Conservation (phyloP, 2,329 filamentous ascomycete genomes). For the Sordariomycetes sp. region DNA sequence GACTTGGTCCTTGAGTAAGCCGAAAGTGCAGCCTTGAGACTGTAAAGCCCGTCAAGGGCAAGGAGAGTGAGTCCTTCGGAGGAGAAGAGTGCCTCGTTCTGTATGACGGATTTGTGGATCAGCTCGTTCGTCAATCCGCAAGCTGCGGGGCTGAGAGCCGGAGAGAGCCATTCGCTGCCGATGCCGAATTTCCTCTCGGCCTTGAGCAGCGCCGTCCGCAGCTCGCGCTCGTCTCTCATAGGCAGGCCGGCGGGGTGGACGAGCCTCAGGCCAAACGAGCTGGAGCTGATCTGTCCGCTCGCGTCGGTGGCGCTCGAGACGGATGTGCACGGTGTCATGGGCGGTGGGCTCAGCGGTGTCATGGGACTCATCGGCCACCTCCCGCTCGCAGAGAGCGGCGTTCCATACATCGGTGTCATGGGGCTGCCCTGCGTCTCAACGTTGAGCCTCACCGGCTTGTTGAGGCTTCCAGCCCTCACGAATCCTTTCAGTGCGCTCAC, state of each 20-base stretch:
- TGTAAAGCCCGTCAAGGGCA: slow-evolving; percentile 53
- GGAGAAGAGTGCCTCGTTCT: slow-evolving; percentile 53
- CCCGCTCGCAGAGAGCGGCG: slow-evolving; percentile 8
- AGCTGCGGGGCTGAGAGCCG: slow-evolving; percentile 29
- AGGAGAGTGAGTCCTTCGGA: slow-evolving; percentile 50
- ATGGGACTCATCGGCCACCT: slow-evolving; percentile 21
- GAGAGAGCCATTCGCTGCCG: slow-evolving; percentile 29
- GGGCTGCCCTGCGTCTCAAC: background rate
- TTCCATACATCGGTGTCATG: slow-evolving; percentile 5
- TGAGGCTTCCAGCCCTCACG: slow-evolving; percentile 15
- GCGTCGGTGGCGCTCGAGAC: slow-evolving; percentile 26
- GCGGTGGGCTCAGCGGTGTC: slow-evolving; percentile 29
- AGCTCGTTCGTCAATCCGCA: slow-evolving; percentile 41
- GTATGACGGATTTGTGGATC: slow-evolving; percentile 44
- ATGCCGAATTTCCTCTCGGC: slow-evolving; percentile 34
- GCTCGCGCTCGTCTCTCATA: slow-evolving; percentile 33
- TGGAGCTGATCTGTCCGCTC: slow-evolving; percentile 20
- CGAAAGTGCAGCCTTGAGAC: slow-evolving; percentile 51
- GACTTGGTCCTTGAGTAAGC: slow-evolving; percentile 41
- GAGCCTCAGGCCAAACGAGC: slow-evolving; percentile 39
- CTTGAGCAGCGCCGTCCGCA: slow-evolving; percentile 39
- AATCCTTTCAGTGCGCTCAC: slow-evolving; percentile 21
- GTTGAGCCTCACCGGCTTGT: slow-evolving; percentile 5
- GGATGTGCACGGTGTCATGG: slow-evolving; percentile 38
- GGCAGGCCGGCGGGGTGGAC: slow-evolving; percentile 37